Conservation (phyloP, 2,329 filamentous ascomycete genomes). For the Neofusicoccum kwambonambiense region DNA sequence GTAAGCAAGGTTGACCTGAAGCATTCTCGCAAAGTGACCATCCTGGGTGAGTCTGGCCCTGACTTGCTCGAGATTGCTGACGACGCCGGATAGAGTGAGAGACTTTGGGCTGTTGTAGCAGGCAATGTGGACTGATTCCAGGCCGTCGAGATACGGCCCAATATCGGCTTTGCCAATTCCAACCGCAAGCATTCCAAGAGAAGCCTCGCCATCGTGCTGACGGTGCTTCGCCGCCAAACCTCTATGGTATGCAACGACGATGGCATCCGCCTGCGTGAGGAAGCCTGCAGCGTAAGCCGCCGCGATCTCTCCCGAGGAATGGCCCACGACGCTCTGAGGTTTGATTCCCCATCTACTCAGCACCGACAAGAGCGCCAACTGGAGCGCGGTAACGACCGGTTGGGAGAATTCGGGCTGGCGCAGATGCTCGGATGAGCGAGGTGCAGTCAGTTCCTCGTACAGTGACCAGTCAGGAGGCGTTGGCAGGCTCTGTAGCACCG, state of each 20-base stretch:
- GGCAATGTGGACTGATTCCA: conserved; percentile 16
- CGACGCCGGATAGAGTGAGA: conserved; percentile 13
- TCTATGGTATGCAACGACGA: conserved; percentile 20
- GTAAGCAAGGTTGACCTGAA: conserved; percentile 23
- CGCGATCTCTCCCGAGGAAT: conserved; percentile 21
- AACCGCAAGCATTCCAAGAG: conserved; percentile 27
- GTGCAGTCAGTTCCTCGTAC: conserved; percentile 19
- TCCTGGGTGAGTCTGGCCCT: conserved; percentile 5
- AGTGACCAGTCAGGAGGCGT: conserved; percentile 20
- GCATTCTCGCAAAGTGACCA: conserved; percentile 21
- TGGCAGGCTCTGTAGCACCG: conserved; percentile 24
- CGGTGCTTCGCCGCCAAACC: conserved; percentile 2
- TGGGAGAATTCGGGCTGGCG: conserved; percentile 19
- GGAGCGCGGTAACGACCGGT: conserved; percentile 19
- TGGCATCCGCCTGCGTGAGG: conserved; percentile 18
- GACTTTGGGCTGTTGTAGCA: conserved; percentile 21
- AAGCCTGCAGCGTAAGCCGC: conserved; percentile 19
- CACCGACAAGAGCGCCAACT: conserved; percentile 15
- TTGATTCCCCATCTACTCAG: conserved; percentile 14
- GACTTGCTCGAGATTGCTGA: background rate
- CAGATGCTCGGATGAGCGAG: conserved; percentile 9
- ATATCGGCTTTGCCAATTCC: conserved; percentile 20
- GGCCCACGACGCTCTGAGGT: conserved; percentile 6
- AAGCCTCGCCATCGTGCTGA: background rate
- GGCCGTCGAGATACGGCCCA: conserved; percentile 15